These are phyloP conservation scores for Eucalyptus camaldulensis DNA, from an alignment of 345 rosid species.

Conservation along the genomic window DNA sequence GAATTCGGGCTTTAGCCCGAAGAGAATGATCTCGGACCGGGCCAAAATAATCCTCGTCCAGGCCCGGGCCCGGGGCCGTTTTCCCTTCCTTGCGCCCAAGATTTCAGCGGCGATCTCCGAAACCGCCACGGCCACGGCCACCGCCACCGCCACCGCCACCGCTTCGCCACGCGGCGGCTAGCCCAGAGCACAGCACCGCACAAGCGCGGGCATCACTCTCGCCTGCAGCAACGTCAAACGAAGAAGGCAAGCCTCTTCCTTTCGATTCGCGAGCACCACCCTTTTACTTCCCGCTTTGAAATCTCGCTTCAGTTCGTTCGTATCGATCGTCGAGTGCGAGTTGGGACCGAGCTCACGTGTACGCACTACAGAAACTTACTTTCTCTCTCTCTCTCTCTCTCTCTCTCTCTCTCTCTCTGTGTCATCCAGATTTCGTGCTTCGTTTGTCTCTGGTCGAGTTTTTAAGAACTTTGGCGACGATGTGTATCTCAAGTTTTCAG, in stretches of 20 bases:
- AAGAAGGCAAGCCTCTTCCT: background rate
- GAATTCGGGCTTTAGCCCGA: background rate
- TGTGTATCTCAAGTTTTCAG: background rate
- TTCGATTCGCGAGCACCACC: background rate
- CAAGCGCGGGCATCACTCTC: background rate
- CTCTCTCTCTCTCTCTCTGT: background rate
- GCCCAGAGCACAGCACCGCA: background rate
- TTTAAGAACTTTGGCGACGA: background rate
- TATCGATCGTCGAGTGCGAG: background rate
- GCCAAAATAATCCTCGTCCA: background rate
- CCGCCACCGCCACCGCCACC: background rate
- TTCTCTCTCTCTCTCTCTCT: background rate
- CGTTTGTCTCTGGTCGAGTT: background rate
- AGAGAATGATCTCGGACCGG: background rate
- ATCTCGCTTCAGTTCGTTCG: background rate
- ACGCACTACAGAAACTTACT: background rate
- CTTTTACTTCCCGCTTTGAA: background rate
- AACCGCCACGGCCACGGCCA: background rate
- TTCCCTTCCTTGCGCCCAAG: background rate
- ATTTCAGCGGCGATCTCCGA: background rate
- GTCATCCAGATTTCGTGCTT: background rate
- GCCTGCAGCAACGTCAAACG: accelerated
- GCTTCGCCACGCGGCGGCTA: background rate
- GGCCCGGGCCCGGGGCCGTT: background rate
- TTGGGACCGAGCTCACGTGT: background rate